Evolutionary conservation across 352 stramenopile genomes (phyloP), one percentile per base, ranked within the genome.

Genomic region (Globisporangium viniferum): DNA sequence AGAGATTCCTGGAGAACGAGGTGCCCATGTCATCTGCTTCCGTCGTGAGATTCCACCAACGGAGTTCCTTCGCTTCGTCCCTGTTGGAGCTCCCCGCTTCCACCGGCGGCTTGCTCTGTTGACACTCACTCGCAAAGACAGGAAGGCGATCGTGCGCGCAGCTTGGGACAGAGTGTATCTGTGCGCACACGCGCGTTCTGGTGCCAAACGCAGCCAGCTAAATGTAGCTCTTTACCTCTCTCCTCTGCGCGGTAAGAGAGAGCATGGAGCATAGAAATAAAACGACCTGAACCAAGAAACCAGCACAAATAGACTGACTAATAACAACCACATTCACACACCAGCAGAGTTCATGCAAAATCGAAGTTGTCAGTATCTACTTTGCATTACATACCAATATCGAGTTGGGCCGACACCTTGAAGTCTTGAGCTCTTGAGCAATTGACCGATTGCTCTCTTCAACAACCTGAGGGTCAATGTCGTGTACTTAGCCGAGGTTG

Each of bases 1-100:
- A 76, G 31, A 88, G 73, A 69, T 81, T 80, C 66, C 86, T 72
- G 64, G 88, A 94, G 65, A 91, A 66, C 64, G 77, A 73, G 66
- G 77, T 88, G 71, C 86, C 86, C 82, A 95, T 96, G 70, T 44
- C 79, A 84, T 85, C 67, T 66, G 73, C 51, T 41, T 27, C 24
- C n/a, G 48, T 18, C 12, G 39, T 46, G 39, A 46, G 14, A 46
- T 46, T 46, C 3, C 39, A 15, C 39, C 39, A 46, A 12, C 39
- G 12, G 39, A 46, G 12, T 29, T 22, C 48, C 7, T 27, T 27
- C 48, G 6, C 9, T 27, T 12, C 1, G 7, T 51, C 44, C 3
- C 39, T 46, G 12, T 46, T 46, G 39, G 12, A 20, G 56, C 10
- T n/a, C 31, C 31, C 33, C 27, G 15, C 9, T 22, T 62, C 44